Conservation (phyloP, 108 stramenopile species). For the Cyclotella cryptica region DNA sequence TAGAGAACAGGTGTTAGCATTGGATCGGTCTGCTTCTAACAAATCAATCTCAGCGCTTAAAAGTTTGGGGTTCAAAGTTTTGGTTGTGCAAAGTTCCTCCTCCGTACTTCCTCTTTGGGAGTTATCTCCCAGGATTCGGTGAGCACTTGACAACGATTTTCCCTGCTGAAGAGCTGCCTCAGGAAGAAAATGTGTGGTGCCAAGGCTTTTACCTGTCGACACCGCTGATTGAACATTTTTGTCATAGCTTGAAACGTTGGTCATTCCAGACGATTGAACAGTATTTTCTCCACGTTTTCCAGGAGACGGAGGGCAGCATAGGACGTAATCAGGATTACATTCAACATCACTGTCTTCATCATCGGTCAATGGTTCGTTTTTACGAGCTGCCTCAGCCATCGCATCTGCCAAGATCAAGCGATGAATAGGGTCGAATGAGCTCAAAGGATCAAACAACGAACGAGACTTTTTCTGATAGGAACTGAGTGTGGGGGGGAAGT, state of each 20-base stretch:
- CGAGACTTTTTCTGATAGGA: background rate
- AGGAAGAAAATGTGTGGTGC: background rate
- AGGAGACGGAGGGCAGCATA: background rate
- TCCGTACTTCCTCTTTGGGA: too few species aligned
- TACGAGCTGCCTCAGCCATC: slow-evolving; percentile 5
- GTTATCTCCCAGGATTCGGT: too few species aligned
- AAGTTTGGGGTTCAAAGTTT: too few species aligned
- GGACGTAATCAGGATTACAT: slow-evolving; percentile 4
- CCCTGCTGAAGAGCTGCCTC: background rate
- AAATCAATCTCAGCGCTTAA: background rate
- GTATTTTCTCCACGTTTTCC: background rate
- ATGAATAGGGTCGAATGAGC: background rate
- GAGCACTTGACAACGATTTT: background rate
- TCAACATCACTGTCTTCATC: slow-evolving; percentile 6
- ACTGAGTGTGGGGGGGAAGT: background rate
- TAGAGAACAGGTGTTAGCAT: background rate
- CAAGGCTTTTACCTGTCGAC: background rate
- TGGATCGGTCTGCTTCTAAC: background rate
- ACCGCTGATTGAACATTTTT: background rate
- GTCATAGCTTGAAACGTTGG: background rate
- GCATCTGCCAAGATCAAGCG: background rate
- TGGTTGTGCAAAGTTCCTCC: too few species aligned
- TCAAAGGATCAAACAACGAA: background rate
- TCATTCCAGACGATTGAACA: too few species aligned
- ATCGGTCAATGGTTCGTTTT: slow-evolving; percentile 5